Base-by-base conservation (phyloP, 169 alveolate genomes). In the Cyclospora cayetanensis region DNA sequence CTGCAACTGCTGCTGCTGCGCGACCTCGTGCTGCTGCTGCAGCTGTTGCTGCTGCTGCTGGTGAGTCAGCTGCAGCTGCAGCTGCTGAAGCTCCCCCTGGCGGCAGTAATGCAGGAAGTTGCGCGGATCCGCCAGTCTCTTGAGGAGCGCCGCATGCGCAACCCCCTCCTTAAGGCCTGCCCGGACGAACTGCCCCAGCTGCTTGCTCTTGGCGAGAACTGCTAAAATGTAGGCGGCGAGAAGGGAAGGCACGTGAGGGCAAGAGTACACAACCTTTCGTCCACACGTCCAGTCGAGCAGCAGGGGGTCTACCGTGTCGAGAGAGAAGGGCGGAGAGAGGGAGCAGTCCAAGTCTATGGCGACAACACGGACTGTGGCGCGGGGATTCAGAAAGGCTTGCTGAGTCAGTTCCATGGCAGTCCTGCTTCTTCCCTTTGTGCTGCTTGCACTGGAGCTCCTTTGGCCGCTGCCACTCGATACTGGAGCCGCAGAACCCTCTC, bases 341-440 rank as follows among this genome's bases (percentile, higher is more conserved):
- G 92, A 85, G 53, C 92, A 85, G 39, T 85, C 92, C 31, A 85
- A 37, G 84, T 85, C 92, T 7, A 85, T 85, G 11, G 92, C 92
- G 4, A 85, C 92, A 7, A 85, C 92, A 2, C 92, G 43, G 29
- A 85, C 43, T 0, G 1, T 7, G 2, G 41, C 92, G 4, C n/a
- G 3, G 9, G 92, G 92, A 25, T 68, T 31, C 20, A 76, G 20
- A 25, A 85, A 76, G 0, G 53, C 85, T 34, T 43, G 42, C 43
- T 76, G 83, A 18, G 92, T 66, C 20, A 85, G 42, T 15, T 85
- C 92, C 41, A 76, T 27, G 31, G 92, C 85, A 25, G 86, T 41
- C n/a, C n/a, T n/a, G n/a, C n/a, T n/a, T n/a, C n/a, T n/a, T n/a
- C n/a, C n/a, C n/a, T n/a, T n/a, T n/a, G n/a, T 41, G 41, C 34